phyloP scores from a whole-genome alignment of 257 asterid genomes.

The Salvia hispanica region DNA sequence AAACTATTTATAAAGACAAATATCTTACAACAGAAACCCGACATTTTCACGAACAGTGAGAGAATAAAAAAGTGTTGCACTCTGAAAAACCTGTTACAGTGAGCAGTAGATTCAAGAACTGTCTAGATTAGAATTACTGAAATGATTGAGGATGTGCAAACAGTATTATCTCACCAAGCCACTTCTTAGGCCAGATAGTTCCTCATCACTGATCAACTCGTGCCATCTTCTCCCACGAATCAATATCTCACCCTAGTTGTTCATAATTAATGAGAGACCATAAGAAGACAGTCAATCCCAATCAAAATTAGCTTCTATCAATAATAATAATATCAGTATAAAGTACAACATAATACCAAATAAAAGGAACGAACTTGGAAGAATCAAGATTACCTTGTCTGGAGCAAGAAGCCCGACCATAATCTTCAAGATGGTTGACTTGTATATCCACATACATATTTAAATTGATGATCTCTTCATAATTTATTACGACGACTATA shows the following conservation, averaged over 20 bases:
- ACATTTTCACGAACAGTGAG: constrained; percentile 96
- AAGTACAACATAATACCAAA: too few species aligned
- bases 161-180: constrained; percentile 74
- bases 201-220: constrained; percentile 95
- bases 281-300: constrained; percentile 27
- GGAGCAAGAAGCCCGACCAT: too few species aligned
- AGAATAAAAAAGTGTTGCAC: constrained; percentile 98
- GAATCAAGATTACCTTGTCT: too few species aligned
- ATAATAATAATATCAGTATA: too few species aligned
- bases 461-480: too few species aligned
- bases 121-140: constrained; percentile 23
- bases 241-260: constrained; percentile 84
- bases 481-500: too few species aligned
- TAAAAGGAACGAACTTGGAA: too few species aligned
- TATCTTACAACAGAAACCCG: constrained; percentile 95
- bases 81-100: constrained; percentile 81
- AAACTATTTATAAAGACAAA: too few species aligned
- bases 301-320: constrained; percentile 8
- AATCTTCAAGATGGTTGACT: too few species aligned
- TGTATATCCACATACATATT: too few species aligned
- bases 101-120: constrained; percentile 34
- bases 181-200: constrained; percentile 92
- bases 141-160: constrained; percentile 6
- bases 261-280: constrained; percentile 31
- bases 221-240: constrained; percentile 84